A percentile compares a stretch with the other conserved stretches of the same genome.
These are phyloP conservation scores for Aspergillus caelatus DNA, from an alignment of 2,329 filamentous ascomycete species.

Conservation along the genomic window DNA sequence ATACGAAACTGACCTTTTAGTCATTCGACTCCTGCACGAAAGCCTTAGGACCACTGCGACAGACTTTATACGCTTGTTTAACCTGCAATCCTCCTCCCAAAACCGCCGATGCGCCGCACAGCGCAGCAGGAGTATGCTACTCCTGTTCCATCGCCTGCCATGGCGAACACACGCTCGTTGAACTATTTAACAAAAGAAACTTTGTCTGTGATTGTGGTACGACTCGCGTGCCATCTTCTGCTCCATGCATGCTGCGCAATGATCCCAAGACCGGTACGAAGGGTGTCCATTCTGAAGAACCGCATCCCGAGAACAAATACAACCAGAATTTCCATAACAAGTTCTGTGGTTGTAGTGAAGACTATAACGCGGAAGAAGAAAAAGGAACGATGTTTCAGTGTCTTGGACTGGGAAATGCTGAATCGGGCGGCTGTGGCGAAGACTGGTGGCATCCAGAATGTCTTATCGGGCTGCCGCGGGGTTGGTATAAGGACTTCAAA, in stretches of 20 bases:
- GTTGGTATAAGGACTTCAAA: constrained; percentile 55
- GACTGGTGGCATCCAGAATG: constrained; percentile 98
- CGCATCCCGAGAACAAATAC: constrained; percentile 76
- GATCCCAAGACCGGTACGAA: constrained; percentile 74
- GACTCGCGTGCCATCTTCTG: constrained; percentile 69
- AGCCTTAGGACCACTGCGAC: constrained; percentile 82
- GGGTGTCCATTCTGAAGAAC: constrained; percentile 75
- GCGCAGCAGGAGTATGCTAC: constrained; percentile 86
- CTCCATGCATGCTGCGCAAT: constrained; percentile 74
- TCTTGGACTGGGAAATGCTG: constrained; percentile 75
- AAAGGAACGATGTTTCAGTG: constrained; percentile 99
- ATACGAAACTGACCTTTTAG: constrained; percentile 48
- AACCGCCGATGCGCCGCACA: constrained; percentile 64
- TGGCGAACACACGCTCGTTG: constrained; percentile 90
- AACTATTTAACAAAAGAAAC: constrained; percentile 93
- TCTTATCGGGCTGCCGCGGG: constrained; percentile 75
- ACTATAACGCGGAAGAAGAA: constrained; percentile 86
- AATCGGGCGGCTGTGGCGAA: constrained; percentile 88
- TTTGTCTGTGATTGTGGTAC: constrained; percentile 98
- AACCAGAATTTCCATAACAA: constrained; percentile 93
- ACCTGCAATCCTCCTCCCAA: constrained; percentile 85
- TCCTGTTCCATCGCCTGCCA: constrained; percentile 96
- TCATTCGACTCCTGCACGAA: constrained; percentile 94
- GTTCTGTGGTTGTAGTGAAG: constrained; percentile 86
- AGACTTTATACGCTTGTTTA: constrained; percentile 87